Percentiles rank a stretch among this genome's conserved stretches.
These are phyloP conservation scores for Leptographium radiaticola DNA, from an alignment of 2,329 filamentous ascomycete species.

Conservation along the genomic window DNA sequence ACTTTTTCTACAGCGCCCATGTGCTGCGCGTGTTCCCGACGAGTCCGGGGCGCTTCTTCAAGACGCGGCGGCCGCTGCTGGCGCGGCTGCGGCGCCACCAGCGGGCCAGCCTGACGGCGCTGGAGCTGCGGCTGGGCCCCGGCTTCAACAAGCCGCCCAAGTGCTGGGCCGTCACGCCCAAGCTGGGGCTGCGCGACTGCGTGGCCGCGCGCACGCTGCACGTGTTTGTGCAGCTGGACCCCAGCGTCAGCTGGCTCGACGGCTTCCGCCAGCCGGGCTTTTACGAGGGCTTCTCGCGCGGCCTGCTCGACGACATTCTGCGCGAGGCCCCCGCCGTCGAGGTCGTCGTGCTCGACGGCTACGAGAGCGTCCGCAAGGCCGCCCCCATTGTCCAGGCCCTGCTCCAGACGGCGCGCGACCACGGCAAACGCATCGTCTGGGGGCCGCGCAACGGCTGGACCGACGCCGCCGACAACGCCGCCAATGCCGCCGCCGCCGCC, in stretches of 20 bases:
- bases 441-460: slow-evolving; percentile 39
- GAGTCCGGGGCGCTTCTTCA: slow-evolving; percentile 51
- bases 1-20: slow-evolving; percentile 51
- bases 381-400: slow-evolving; percentile 52
- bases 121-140: slow-evolving; percentile 60
- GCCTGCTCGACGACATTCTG: slow-evolving; percentile 44
- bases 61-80: slow-evolving; percentile 59
- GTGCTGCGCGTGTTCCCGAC: slow-evolving; percentile 56
- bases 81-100: slow-evolving; percentile 50
- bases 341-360: slow-evolving; percentile 58
- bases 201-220: slow-evolving; percentile 43
- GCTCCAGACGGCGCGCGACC: slow-evolving; percentile 34
- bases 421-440: slow-evolving; percentile 47
- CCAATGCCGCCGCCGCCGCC: background rate
- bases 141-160: slow-evolving; percentile 59
- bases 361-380: slow-evolving; percentile 48
- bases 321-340: slow-evolving; percentile 40
- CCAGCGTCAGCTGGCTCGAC: slow-evolving; percentile 52
- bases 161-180: slow-evolving; percentile 55
- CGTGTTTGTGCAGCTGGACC: slow-evolving; percentile 62
- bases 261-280: slow-evolving; percentile 57
- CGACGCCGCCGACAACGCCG: background rate
- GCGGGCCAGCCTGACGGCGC: slow-evolving; percentile 43
- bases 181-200: slow-evolving; percentile 51
- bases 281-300: slow-evolving; percentile 53